Evolutionary conservation across 164 flowering plant species (phyloP), one percentile per base, ranked within the genome.

Genomic region (Paratinospora sagittata): DNA sequence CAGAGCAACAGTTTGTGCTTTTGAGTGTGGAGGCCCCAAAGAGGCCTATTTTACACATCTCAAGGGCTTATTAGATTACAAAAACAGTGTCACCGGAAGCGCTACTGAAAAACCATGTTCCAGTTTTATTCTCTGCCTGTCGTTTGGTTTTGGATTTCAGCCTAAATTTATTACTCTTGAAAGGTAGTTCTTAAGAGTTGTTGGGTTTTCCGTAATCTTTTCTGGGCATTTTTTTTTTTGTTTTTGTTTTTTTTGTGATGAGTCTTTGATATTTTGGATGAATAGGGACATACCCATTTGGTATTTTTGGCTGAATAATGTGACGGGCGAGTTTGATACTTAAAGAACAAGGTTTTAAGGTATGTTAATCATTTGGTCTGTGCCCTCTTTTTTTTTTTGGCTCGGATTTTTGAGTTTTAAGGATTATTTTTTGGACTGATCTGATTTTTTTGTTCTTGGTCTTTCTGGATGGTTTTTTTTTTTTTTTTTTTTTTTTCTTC

Each of bases 241-340:
- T 30, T n/a, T n/a, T n/a, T 30, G 34, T 30, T 30, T 71, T 34
- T 21, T n/a, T 0, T 70, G 7, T 45, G 60, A 19, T 41, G 30
- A 71, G 37, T 70, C 66, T 19, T 71, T 26, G 67, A 71, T 66
- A 27, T 39, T 71, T 63, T n/a, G 27, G 67, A 47, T 43, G 6
- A 63, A 41, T n/a, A 62, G 63, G 47, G 60, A 27, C 16, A 19
- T 11, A 63, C 67, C 73, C 73, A 41, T 55, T 55, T 55, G 1
- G 8, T 55, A 21, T 55, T 41, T 30, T 71, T 71, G 27, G 57
- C 27, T 27, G 13, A 11, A 63, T 16, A 71, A 27, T 27, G 55
- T 45, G 36, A 26, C 23, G 57, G 57, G 26, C 17, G 37, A 49
- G 16, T 23, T 14, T 19, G 27, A 58, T 4, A 43, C 39, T 9